phyloP scores from a whole-genome alignment of 768 basidiomycete species.

The Boletus eberwhitei region DNA sequence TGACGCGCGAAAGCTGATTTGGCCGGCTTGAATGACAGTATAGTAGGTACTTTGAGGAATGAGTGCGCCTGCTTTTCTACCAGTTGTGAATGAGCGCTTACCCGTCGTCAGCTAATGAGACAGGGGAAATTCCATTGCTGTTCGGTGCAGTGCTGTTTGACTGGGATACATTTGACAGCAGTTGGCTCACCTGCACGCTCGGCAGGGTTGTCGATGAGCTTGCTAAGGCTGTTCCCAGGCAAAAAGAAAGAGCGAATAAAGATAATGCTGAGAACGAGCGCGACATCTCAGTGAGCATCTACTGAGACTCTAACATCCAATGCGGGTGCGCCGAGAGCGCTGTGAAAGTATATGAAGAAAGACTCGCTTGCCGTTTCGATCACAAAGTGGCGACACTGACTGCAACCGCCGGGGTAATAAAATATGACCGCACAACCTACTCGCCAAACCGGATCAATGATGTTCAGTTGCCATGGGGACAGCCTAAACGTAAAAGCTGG shows the following conservation, averaged over 20 bases:
- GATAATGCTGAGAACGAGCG: slow-evolving; percentile 10
- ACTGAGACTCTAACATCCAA: slow-evolving; percentile 21
- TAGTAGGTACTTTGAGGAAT: slow-evolving; percentile 59
- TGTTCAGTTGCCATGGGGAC: background rate
- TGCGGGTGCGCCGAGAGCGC: background rate
- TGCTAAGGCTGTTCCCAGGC: slow-evolving; percentile 8
- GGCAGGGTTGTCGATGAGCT: slow-evolving; percentile 2
- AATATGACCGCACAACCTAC: background rate
- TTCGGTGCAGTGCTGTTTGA: slow-evolving; percentile 25
- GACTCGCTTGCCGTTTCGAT: background rate
- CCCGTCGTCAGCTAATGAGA: slow-evolving; percentile 47
- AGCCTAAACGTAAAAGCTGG: background rate
- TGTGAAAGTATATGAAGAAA: background rate
- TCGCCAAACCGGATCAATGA: background rate
- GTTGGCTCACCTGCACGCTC: slow-evolving; percentile 10
- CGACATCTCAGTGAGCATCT: slow-evolving; percentile 17
- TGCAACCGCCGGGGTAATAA: background rate
- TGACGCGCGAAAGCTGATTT: slow-evolving; percentile 62
- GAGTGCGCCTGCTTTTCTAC: background rate
- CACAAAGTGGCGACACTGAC: background rate
- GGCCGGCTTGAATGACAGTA: slow-evolving; percentile 55
- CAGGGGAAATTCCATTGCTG: slow-evolving; percentile 39
- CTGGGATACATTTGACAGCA: slow-evolving; percentile 11
- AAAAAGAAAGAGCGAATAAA: slow-evolving; percentile 9
- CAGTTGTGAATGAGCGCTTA: slow-evolving; percentile 38